Conservation (phyloP, 1,284 basidiomycete genomes). For the Marasmius tenuissimus region DNA sequence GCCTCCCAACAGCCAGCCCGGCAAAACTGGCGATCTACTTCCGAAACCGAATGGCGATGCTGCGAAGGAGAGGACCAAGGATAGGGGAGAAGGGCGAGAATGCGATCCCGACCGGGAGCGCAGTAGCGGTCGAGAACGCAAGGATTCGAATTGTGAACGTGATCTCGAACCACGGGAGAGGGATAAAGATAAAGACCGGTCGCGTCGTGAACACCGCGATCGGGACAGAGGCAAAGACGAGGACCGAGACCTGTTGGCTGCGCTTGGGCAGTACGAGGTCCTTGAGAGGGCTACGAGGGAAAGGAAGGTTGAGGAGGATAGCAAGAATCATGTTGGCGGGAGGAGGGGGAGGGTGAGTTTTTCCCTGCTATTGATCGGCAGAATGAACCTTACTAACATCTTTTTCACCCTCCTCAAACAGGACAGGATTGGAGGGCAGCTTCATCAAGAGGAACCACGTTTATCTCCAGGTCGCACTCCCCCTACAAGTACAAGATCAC, state of each 20-base stretch:
- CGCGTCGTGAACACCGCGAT: constrained; percentile 1
- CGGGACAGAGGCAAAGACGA: not conserved
- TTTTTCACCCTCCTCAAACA: constrained; percentile 11
- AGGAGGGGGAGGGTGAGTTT: constrained; percentile 57
- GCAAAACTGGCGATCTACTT: too few relatives aligned
- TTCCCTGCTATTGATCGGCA: not conserved
- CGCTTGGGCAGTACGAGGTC: constrained; percentile 60
- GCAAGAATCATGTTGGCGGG: constrained; percentile 49
- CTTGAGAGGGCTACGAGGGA: constrained; percentile 42
- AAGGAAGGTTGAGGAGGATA: constrained; percentile 59
- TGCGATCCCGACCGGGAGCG: constrained; percentile 1
- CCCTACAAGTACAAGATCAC: not conserved
- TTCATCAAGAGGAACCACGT: not conserved
- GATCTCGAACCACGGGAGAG: constrained; percentile 3
- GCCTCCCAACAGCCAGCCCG: not conserved
- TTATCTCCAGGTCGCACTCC: not conserved
- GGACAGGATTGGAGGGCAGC: constrained; percentile 18
- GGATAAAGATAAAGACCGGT: not conserved
- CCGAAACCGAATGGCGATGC: too few relatives aligned
- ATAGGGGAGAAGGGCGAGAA: constrained; percentile 3
- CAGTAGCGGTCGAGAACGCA: not conserved
- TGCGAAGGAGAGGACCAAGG: not conserved
- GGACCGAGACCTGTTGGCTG: constrained; percentile 29
- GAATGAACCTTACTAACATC: not conserved
- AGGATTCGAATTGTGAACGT: not conserved